These are phyloP conservation scores for Epichloe hybrida DNA, from an alignment of 2,329 filamentous ascomycete species.

Conservation along the genomic window DNA sequence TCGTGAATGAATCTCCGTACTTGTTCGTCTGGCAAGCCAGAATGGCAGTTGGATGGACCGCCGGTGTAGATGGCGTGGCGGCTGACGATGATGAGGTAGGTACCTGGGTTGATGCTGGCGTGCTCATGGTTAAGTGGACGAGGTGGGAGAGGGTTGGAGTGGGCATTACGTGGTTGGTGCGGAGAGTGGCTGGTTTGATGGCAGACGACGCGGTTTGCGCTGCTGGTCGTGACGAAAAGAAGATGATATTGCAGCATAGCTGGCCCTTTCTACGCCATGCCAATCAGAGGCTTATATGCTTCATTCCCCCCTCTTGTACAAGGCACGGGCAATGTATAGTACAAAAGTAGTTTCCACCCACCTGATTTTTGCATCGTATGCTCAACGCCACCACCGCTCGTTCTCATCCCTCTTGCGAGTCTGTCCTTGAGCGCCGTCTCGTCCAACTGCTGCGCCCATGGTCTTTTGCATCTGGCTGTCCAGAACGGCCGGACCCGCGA, in stretches of 20 bases:
- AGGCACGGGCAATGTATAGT: not conserved
- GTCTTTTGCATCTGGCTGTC: not conserved
- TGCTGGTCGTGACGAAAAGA: too few species aligned
- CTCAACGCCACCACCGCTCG: not conserved
- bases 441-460: not conserved
- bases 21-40: constrained; percentile 27
- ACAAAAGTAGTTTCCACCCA: not conserved
- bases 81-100: constrained; percentile 60
- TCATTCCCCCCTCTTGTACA: too few species aligned
- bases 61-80: constrained; percentile 55
- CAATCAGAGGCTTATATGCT: too few species aligned
- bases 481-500: not conserved
- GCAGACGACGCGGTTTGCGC: too few species aligned
- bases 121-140: too few species aligned
- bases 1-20: too few species aligned
- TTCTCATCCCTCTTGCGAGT: not conserved
- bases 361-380: not conserved
- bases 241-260: too few species aligned
- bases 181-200: too few species aligned
- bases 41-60: constrained; percentile 41
- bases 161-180: too few species aligned
- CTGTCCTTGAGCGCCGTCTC: not conserved
- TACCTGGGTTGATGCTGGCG: not conserved
- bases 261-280: too few species aligned
- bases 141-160: too few species aligned